Evolutionary conservation across 306 rosid genomes (phyloP), one percentile per base, ranked within the genome.

Genomic region (Vigna unguiculata): DNA sequence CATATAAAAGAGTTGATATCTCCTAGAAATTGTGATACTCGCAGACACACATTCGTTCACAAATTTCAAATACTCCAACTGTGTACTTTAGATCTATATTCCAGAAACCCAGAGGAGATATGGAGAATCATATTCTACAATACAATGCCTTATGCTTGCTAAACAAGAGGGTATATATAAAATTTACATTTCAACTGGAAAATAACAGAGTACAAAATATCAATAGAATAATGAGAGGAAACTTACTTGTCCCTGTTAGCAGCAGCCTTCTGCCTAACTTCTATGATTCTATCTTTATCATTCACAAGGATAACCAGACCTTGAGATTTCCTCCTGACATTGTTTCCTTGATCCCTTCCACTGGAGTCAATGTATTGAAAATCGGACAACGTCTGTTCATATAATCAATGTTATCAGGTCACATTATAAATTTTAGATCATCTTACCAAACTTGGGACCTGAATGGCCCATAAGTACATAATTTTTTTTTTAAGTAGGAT

Each of bases 341-440:
- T 93, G 88, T 79, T 90, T 76, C 98, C 97, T 82, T 93, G 98
- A 78, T 93, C 98, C 87, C 91, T 88, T 87, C 96, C 98, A 34
- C 90, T 87, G 57, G 97, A 93, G 72, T 93, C 98, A 79, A 93
- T 87, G 82, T 93, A 93, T 77, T 90, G 96, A 83, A 93, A 93
- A 43, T 86, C 87, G 69, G 93, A 86, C 81, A 93, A 82, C 38
- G 96, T 90, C 98, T 93, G 91, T 69, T 80, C 78, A 66, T 70
- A 83, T 71, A 69, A 75, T 15, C 36, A 85, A 40, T 72, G 43
- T 66, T 78, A 57, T 79, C 78, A 83, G 59, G 64, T 75, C 70
- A 45, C 69, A 51, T 17, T 51, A 32, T 41, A 67, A 61, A 24
- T 52, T 82, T 74, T 51, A 25, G 49, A 60, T 47, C 9, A 80